A percentile compares a stretch with the other conserved stretches of the same genome.
Evolutionary conservation across 768 basidiomycete genomes (phyloP).

Genomic region (Auriscalpium orientale): DNA sequence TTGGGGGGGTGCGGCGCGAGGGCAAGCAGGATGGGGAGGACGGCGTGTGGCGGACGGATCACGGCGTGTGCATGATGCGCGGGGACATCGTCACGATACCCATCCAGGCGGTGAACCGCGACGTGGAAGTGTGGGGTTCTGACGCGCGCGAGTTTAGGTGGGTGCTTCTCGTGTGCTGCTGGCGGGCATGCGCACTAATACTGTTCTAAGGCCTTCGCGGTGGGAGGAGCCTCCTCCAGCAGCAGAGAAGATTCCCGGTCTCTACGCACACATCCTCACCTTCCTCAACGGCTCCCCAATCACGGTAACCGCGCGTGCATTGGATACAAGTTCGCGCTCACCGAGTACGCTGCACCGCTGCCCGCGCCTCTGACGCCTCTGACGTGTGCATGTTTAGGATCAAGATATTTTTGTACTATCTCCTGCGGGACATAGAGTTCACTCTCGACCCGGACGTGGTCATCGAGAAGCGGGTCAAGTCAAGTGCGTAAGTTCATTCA

Average conservation of each 20-base stretch:
- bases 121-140: conserved; percentile 49
- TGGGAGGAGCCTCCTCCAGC: conserved; percentile 36
- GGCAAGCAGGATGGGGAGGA: background rate
- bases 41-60: conserved; percentile 1
- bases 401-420: conserved; percentile 53
- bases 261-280: conserved; percentile 47
- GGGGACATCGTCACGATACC: conserved; percentile 55
- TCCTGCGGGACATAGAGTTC: conserved; percentile 51
- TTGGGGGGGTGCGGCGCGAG: background rate
- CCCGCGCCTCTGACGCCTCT: background rate
- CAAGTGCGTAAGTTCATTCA: conserved; percentile 26
- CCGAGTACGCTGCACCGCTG: conserved; percentile 42
- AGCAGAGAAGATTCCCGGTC: conserved; percentile 36
- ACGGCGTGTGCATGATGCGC: conserved; percentile 17
- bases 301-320: conserved; percentile 52
- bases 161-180: background rate
- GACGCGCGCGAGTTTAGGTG: conserved; percentile 57
- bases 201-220: conserved; percentile 37
- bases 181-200: background rate
- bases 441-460: conserved; percentile 41
- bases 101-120: conserved; percentile 53
- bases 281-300: conserved; percentile 47
- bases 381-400: conserved; percentile 32
- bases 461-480: conserved; percentile 61
- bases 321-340: conserved; percentile 52